phyloP scores from a whole-genome alignment of 495 filamentous ascomycete species.

The Clohesyomyces aquaticus region DNA sequence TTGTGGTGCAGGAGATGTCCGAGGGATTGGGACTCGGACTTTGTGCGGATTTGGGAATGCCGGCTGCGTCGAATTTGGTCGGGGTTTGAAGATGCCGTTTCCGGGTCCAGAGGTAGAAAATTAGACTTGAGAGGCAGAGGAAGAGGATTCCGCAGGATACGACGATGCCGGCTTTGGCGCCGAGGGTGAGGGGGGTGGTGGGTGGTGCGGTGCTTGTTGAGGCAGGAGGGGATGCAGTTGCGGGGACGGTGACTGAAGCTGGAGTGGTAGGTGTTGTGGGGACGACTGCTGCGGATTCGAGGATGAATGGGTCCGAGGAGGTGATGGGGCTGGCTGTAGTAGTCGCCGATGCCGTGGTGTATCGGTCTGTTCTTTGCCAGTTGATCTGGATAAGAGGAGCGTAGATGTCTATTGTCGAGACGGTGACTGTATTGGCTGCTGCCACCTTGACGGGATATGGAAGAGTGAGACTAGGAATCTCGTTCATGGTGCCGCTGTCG shows the following conservation, averaged over 20 bases:
- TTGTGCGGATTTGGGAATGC: neutral
- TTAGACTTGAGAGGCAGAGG: conserved; percentile 7
- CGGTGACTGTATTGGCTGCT: neutral
- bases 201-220: neutral
- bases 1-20: too few species aligned
- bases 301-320: neutral
- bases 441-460: conserved; percentile 4
- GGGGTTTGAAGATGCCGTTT: neutral
- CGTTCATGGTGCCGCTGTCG: neutral
- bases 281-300: neutral
- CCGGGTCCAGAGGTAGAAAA: conserved; percentile 3
- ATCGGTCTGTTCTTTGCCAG: conserved; percentile 13
- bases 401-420: conserved; percentile 9
- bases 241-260: neutral
- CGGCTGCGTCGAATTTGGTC: neutral
- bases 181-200: neutral
- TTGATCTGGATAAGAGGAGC: conserved; percentile 25
- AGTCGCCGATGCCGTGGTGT: neutral
- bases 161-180: conserved; percentile 4
- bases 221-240: neutral
- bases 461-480: conserved; percentile 2
- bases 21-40: neutral
- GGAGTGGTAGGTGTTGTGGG: neutral
- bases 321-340: neutral
- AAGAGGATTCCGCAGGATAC: conserved; percentile 2